Base-by-base conservation (phyloP, 495 filamentous ascomycete species). In the Physcia stellaris region DNA sequence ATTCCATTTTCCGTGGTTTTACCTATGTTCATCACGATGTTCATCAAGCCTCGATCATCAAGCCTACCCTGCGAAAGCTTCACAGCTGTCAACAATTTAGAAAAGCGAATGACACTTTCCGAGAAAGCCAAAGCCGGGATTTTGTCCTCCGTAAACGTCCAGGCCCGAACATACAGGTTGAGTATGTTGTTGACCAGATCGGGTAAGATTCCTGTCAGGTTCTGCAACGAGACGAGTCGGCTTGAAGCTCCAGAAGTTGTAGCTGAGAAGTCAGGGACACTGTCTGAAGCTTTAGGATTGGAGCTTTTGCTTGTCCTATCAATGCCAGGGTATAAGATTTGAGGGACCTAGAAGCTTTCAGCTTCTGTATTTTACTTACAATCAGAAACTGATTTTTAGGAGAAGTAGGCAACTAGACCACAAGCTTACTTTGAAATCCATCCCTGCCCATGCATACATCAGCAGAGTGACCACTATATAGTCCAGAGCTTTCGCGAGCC, bases 401-500 rank as follows among this genome's bases (percentile, higher is more conserved):
- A 41, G 38, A n/a, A n/a, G n/a, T n/a, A n/a, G n/a, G n/a, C n/a
- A n/a, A n/a, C n/a, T n/a, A n/a, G n/a, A n/a, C n/a, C n/a, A n/a
- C n/a, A n/a, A n/a, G 41, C 46, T 44, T 56, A 94, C 79, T 57
- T 83, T 75, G 57, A 95, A 98, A 54, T 93, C 83, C 53, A 86
- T 67, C 11, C 80, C 81, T 32, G 77, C 70, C 80, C 86, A 92
- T 37, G 78, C 81, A 34, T 92, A 73, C 61, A 96, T 75, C 21
- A 96, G 48, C 42, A 95, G 67, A 53, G 77, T 79, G 32, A 94
- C 70, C 11, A 86, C 60, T 45, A 90, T 80, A 7, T 83, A 77
- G 51, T 96, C 90, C 22, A 96, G 68, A 3, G 83, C 86, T 60
- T 96, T 99, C 10, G 80, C 90, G 65, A 96, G 84, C 90, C 90